A percentile compares a stretch with the other conserved stretches of the same genome.
phyloP scores from a whole-genome alignment of 1,284 basidiomycete genomes.

The Rhodotorula sp. region DNA sequence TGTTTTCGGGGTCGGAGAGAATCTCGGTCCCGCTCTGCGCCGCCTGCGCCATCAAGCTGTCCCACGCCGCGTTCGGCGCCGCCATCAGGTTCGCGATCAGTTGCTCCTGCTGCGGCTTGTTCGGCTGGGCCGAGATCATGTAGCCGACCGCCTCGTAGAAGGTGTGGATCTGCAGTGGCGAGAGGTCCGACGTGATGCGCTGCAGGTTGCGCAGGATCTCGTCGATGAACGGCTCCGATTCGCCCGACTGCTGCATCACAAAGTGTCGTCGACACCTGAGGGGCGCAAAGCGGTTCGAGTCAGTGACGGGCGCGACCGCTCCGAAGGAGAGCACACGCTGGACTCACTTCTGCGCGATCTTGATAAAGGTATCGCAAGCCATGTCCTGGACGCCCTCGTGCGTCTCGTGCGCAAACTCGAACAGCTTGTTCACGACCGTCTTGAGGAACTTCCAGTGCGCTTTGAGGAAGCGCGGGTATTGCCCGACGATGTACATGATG shows the following conservation, averaged over 20 bases:
- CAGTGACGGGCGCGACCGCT: not conserved
- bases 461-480: conserved; percentile 99
- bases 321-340: not conserved
- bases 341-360: conserved; percentile 86
- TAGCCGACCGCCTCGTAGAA: conserved; percentile 99
- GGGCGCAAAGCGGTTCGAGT: not conserved
- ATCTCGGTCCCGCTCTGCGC: conserved; percentile 84
- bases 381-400: conserved; percentile 99
- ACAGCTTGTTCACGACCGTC: conserved; percentile 99
- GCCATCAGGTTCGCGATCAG: conserved; percentile 96
- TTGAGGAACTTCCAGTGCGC: conserved; percentile 99
- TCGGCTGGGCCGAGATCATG: conserved; percentile 99
- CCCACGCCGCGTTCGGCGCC: conserved; percentile 98
- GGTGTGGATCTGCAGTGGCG: conserved; percentile 92
- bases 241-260: conserved; percentile 97
- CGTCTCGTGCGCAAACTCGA: conserved; percentile 99
- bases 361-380: conserved; percentile 99
- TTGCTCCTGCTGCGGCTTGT: conserved; percentile 94
- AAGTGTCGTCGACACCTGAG: conserved; percentile 83
- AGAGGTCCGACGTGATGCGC: conserved; percentile 91
- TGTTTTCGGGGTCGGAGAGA: conserved; percentile 84
- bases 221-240: conserved; percentile 96
- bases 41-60: conserved; percentile 94
- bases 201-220: conserved; percentile 92
- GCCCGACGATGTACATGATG: conserved; percentile 99